Conservation (phyloP, 768 basidiomycete species). For the Pleurotus salmoneostramineus region DNA sequence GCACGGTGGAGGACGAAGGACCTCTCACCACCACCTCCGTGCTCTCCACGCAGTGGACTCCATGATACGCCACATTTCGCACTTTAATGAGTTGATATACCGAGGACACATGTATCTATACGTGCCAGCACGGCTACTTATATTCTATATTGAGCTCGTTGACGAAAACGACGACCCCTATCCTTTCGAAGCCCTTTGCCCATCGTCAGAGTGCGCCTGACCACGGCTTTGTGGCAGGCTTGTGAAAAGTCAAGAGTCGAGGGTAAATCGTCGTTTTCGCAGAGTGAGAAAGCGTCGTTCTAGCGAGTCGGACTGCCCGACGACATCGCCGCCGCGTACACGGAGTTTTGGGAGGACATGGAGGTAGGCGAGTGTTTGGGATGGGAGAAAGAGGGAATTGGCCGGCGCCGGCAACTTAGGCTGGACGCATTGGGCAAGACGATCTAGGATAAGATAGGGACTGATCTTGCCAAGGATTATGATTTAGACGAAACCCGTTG, state of each 20-base stretch:
- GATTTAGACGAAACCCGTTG: conserved; percentile 8
- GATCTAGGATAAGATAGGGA: conserved; percentile 27
- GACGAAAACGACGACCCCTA: conserved; percentile 12
- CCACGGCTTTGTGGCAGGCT: neutral
- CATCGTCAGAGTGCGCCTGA: neutral
- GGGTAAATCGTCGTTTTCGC: no score
- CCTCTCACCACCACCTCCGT: neutral
- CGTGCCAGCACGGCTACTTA: no score
- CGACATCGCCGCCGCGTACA: neutral
- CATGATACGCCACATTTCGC: no score
- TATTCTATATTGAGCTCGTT: conserved; percentile 18
- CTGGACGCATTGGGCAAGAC: conserved; percentile 8
- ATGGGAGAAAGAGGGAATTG: conserved; percentile 13
- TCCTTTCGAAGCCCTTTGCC: neutral
- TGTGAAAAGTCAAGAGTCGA: neutral
- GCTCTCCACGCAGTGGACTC: neutral
- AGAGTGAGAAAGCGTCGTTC: neutral
- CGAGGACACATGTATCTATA: no score
- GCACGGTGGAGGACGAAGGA: neutral
- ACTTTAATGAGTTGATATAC: no score
- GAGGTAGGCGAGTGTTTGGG: neutral
- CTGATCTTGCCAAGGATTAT: conserved; percentile 15
- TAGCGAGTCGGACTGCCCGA: neutral
- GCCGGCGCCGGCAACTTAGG: conserved; percentile 19
- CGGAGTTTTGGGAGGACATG: neutral